Evolutionary conservation across 768 basidiomycete species (phyloP), one percentile per base, ranked within the genome.

Genomic region (Tylopilus cervinicoccineus): DNA sequence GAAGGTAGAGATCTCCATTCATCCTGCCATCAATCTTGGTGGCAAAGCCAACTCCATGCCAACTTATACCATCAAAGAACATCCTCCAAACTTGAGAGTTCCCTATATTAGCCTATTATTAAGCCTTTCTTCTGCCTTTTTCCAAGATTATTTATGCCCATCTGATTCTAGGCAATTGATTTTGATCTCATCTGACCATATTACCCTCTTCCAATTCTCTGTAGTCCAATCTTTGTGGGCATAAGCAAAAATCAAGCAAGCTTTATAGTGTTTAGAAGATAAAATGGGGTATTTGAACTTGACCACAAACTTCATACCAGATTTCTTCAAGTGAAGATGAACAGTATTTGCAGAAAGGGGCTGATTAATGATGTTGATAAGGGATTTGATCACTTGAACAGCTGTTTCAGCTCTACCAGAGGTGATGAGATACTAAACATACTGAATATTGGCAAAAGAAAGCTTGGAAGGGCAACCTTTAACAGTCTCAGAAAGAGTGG

Each of bases 241-340:
- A 31, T 43, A 32, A 5, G 29, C 41, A 46, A 38, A 38, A 14
- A 38, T 16, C 10, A 28, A 31, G 23, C 5, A 7, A 28, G 44
- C 36, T 5, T 45, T 45, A n/a, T 17, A 29, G 38, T 38, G 20
- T 14, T 37, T 45, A 5, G 19, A 12, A 16, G 36, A 37, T 16
- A 45, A 27, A 38, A 38, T 12, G 17, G 45, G 17, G 0, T 5
- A 2, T 46, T 46, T 38, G 1, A 2, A 7, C 45, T 46, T 40
- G n/a, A 47, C n/a, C 4, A 46, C 36, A 46, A 36, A 36, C 14
- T 38, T 46, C 27, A 46, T 45, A 13, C 24, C 44, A 26, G 33
- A 2, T 3, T 36, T 36, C 5, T 34, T 44, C 32, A 44, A 26
- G 26, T 37, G 10, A 9, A 5, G 5, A 19, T 6, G 14, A 9